Conservation (phyloP, 177 flowering plant genomes). For the Vitis hybrid region DNA sequence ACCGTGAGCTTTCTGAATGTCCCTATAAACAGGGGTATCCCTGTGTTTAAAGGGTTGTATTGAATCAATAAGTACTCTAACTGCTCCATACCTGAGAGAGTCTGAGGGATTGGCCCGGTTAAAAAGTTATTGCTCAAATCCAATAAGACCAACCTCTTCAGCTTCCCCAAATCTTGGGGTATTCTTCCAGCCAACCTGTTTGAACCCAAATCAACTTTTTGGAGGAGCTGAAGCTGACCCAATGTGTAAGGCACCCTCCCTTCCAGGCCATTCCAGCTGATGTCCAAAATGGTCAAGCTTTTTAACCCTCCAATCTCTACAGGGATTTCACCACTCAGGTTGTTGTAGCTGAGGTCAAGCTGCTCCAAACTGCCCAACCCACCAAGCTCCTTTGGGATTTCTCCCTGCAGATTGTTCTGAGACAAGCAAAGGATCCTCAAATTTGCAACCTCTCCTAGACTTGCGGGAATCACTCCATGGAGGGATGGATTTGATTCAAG, state of each 20-base stretch:
- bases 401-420: constrained; percentile 46
- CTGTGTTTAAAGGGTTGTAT: constrained; percentile 42
- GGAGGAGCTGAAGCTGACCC: constrained; percentile 36
- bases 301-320: constrained; percentile 38
- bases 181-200: constrained; percentile 36
- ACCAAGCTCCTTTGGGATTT: constrained; percentile 37
- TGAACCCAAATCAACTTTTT: constrained; percentile 47
- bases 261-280: constrained; percentile 37
- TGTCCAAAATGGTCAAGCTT: constrained; percentile 43
- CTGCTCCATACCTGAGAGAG: constrained; percentile 35
- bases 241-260: constrained; percentile 34
- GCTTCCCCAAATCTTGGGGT: constrained; percentile 38
- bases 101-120: constrained; percentile 49
- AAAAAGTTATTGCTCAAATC: constrained; percentile 46
- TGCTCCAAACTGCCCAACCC: constrained; percentile 33
- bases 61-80: constrained; percentile 42
- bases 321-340: constrained; percentile 42
- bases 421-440: constrained; percentile 42
- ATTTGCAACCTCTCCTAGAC: constrained; percentile 15
- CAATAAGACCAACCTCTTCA: constrained; percentile 36
- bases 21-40: constrained; percentile 33
- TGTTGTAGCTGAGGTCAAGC: constrained; percentile 56
- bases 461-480: constrained; percentile 37
- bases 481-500: constrained; percentile 47
- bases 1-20: constrained; percentile 30